phyloP scores from a whole-genome alignment of 352 stramenopile species.

The Hyaloperonospora arabidopsidis region DNA sequence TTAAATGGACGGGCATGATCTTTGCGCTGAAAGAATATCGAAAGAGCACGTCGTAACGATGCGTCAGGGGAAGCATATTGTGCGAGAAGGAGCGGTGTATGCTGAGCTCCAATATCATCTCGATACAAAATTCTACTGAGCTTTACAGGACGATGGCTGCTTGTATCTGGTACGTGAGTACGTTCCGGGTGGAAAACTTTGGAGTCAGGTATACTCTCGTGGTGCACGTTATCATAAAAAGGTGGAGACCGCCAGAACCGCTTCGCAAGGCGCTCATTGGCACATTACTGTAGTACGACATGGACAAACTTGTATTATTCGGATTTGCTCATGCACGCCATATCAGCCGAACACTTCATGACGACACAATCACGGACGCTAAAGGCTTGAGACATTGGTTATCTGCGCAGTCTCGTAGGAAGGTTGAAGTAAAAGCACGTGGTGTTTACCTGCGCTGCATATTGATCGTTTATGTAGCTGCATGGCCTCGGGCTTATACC shows the following conservation, averaged over 20 bases:
- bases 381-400: constrained; percentile 6
- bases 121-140: constrained; percentile 59
- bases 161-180: constrained; percentile 81
- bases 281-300: too few relatives aligned
- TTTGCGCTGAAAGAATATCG: constrained; percentile 68
- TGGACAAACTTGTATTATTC: too few relatives aligned
- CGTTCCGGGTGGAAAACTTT: constrained; percentile 71
- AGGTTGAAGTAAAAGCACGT: constrained; percentile 51
- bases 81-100: constrained; percentile 65
- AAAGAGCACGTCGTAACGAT: constrained; percentile 70
- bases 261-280: background rate
- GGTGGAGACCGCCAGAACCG: constrained; percentile 4
- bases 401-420: constrained; percentile 35
- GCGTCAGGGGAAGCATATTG: constrained; percentile 70
- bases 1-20: constrained; percentile 45
- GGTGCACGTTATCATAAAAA: constrained; percentile 22
- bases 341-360: background rate
- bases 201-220: constrained; percentile 56
- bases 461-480: constrained; percentile 61
- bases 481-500: constrained; percentile 72
- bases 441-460: constrained; percentile 88
- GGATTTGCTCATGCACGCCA: too few relatives aligned
- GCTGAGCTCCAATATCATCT: constrained; percentile 58
- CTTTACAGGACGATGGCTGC: constrained; percentile 79
- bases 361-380: constrained; percentile 6